Evolutionary conservation across 2,329 filamentous ascomycete genomes (phyloP), one percentile per base, ranked within the genome.

Genomic region (Periconia sp.): DNA sequence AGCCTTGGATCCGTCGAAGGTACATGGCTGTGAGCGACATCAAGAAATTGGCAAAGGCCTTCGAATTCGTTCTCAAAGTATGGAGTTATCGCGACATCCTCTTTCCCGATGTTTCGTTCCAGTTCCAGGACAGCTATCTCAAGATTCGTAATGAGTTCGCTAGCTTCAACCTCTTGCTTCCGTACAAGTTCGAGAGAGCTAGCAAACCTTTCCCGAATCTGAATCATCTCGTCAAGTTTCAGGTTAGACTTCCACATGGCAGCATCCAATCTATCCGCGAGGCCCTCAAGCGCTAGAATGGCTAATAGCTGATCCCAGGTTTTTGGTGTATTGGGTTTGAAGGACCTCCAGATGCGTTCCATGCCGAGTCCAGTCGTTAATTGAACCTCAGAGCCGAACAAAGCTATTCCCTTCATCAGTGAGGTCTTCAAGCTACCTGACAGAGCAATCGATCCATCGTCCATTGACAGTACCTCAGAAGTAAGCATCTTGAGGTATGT

Each of bases 361-460:
- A 95, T 94, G 53, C 83, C 86, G 10, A 91, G 73, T 0, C 90
- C 91, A 2, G 87, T 91, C 0, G 77, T 84, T 11, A 95, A 73
- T 41, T 84, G 83, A 72, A 91, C 92, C 2, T 83, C 84, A 12
- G 82, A 78, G 17, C 81, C 78, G 60, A 95, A 92, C 2, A 45
- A 69, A 24, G 50, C 52, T 6, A 66, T 37, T 32, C 66, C 59
- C 37, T 61, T 60, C 4, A 50, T 56, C 10, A 64, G 36, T 16
- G 41, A 32, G 57, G 54, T 36, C 46, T 55, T 32, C 51, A 72
- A 28, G 54, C 54, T 36, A 51, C 56, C 24, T 53, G 67, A 16
- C 65, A 59, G 5, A 48, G 29, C 25, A 16, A 32, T 41, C 1
- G 50, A 39, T 4, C 40, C 25, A 2, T 40, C 40, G 1, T 28